Evolutionary conservation across 441 rosid genomes (phyloP).

Genomic region (Daphne laureola): DNA sequence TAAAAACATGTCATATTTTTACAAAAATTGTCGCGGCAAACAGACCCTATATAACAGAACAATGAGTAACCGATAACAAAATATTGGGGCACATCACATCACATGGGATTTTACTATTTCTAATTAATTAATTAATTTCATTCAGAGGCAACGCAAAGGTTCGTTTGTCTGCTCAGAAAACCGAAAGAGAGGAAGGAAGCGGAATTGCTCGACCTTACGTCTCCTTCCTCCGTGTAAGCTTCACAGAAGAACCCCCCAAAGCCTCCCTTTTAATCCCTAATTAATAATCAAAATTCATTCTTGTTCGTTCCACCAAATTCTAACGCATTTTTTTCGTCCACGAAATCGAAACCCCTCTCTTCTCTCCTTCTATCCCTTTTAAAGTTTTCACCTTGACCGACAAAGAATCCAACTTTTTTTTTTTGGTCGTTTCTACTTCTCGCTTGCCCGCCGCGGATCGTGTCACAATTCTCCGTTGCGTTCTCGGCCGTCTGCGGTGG

Average conservation of each 20-base stretch:
- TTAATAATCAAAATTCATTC: slow-evolving; percentile 5
- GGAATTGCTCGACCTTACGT: slow-evolving; percentile 17
- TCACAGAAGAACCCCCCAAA: neutral
- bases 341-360: slow-evolving; percentile 27
- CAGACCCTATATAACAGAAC: too few species aligned
- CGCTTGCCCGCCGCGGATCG: neutral
- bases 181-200: neutral
- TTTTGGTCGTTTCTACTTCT: neutral
- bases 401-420: neutral
- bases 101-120: too few species aligned
- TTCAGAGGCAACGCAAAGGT: too few species aligned
- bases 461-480: neutral
- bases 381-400: slow-evolving; percentile 1
- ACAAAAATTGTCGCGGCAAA: too few species aligned
- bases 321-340: slow-evolving; percentile 28
- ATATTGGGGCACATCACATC: too few species aligned
- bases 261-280: slow-evolving; percentile 3
- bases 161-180: neutral
- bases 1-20: too few species aligned
- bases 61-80: too few species aligned
- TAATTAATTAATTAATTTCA: too few species aligned
- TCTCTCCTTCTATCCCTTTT: slow-evolving; percentile 1
- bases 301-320: neutral
- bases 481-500: neutral
- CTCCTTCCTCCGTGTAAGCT: slow-evolving; percentile 2